Evolutionary conservation across 2,329 filamentous ascomycete genomes (phyloP), one percentile per base, ranked within the genome.

Genomic region (Aspergillus sp.): DNA sequence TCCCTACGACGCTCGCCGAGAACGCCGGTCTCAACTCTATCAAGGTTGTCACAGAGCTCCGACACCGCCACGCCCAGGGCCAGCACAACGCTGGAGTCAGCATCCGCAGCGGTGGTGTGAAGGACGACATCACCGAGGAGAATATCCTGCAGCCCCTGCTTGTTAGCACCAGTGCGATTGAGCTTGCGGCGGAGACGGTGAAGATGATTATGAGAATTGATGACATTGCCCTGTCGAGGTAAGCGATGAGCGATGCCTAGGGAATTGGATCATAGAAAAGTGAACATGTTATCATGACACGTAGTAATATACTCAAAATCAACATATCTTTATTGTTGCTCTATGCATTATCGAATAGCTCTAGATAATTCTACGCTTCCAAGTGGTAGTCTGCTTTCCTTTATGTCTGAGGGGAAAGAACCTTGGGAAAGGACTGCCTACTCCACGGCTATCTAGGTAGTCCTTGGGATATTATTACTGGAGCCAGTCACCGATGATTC

Each of bases 21-120:
- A 99, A 99, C 69, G 95, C 95, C 0, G 95, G 95, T 50, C 82
- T 99, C 63, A 99, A 99, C 83, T 93, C 90, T 75, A 99, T 99
- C 84, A 96, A 96, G 80, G 95, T 99, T 27, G 95, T 99, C 47
- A 99, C 95, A 24, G 95, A 98, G 70, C 80, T 99, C 71, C 86
- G 95, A 72, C 92, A 96, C 78, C 87, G 93, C 70, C 95, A 99
- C 78, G 95, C 95, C 68, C 88, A 93, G 77, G 95, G 93, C 56
- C 93, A 98, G 84, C 89, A 89, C 80, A 96, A 96, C 70, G 95
- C 96, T 1, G 96, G 95, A 68, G 93, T 99, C 63, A 97, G 93
- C 80, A 98, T 99, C 82, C 95, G 96, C 84, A 93, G 90, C 64
- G 93, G 95, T 41, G 95, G 95, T 59, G 95, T 99, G 64, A 97